Evolutionary conservation across 169 alveolate species (phyloP), one percentile per base, ranked within the genome.

Genomic region (Cryptosporidium andersoni): DNA sequence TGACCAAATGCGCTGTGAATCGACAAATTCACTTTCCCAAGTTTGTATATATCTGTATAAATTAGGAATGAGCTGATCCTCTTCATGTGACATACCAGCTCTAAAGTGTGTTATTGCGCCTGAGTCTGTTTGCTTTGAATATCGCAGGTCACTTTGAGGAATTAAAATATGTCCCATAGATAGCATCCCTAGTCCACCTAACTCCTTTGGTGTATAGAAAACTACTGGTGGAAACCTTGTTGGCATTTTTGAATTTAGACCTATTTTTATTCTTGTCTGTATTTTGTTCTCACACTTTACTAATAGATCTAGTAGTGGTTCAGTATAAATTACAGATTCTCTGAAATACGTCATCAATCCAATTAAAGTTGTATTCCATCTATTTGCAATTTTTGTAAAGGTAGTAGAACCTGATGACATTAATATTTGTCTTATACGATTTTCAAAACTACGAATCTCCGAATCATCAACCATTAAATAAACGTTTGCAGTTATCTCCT

Each of bases 191-290:
- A 98, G 89, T 1, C 99, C 99, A 8, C 99, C 99, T 81, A 98
- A 93, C 91, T 98, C 99, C 92, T 98, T 98, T 36, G 99, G 99
- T 9, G 99, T 98, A 92, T 98, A 98, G 91, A 98, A 98, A 14
- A 98, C 99, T 42, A 98, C 99, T 0, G 99, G 99, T 3, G 99
- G 99, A 96, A 98, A 98, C 42, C 99, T 93, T 45, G 99, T 94
- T 51, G 99, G 99, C 99, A 98, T 98, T 91, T 98, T 98, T 45
- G 99, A 96, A 91, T 98, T 98, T 64, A 98, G 91, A 2, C 99
- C 99, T 64, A 98, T 97, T 92, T 98, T 98, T 63, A 98, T 98
- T 58, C 99, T 94, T 2, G 99, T 98, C 92, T 98, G 99, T 25
- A 98, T 97, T 91, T 97, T 97, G 90, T 97, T 97, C 90, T 97